These are phyloP conservation scores for Solanum pinnatisectum DNA, from an alignment of 257 asterid species.

Conservation along the genomic window DNA sequence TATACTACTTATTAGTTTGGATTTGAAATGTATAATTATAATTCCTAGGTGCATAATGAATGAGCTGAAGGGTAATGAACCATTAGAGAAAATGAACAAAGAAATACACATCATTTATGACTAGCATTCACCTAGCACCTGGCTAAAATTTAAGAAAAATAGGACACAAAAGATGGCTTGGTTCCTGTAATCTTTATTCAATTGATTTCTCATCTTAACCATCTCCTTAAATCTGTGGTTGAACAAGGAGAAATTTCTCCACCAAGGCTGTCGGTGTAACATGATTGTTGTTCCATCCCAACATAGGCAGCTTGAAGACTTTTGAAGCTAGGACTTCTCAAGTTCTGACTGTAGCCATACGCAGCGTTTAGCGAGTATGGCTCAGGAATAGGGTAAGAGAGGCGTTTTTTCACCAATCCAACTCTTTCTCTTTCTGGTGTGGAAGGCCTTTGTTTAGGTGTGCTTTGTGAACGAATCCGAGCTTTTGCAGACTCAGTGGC, in stretches of 20 bases:
- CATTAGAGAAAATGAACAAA: not conserved
- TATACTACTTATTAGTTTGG: not conserved
- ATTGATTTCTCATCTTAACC: conserved; percentile 50
- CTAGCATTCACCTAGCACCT: not conserved
- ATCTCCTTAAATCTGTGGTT: conserved; percentile 68
- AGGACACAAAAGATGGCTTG: not conserved
- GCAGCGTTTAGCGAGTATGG: conserved; percentile 34
- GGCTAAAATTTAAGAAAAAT: not conserved
- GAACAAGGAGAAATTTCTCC: conserved; percentile 93
- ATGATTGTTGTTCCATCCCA: conserved; percentile 74
- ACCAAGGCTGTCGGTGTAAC: conserved; percentile 62
- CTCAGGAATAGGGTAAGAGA: conserved; percentile 67
- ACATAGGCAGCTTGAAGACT: conserved; percentile 75
- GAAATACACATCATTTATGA: not conserved
- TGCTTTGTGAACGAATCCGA: conserved; percentile 71
- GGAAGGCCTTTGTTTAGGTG: conserved; percentile 70
- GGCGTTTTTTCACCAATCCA: conserved; percentile 49
- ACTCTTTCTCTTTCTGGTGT: conserved; percentile 78
- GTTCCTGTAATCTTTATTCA: not conserved
- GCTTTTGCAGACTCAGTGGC: conserved; percentile 88
- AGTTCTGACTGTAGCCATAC: conserved; percentile 31
- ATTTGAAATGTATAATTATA: not conserved
- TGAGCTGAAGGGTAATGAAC: not conserved
- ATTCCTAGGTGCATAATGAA: not conserved
- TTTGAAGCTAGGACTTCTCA: conserved; percentile 89